Base-by-base conservation (phyloP, 2,329 filamentous ascomycete genomes). In the Zymoseptoria ardabiliae region DNA sequence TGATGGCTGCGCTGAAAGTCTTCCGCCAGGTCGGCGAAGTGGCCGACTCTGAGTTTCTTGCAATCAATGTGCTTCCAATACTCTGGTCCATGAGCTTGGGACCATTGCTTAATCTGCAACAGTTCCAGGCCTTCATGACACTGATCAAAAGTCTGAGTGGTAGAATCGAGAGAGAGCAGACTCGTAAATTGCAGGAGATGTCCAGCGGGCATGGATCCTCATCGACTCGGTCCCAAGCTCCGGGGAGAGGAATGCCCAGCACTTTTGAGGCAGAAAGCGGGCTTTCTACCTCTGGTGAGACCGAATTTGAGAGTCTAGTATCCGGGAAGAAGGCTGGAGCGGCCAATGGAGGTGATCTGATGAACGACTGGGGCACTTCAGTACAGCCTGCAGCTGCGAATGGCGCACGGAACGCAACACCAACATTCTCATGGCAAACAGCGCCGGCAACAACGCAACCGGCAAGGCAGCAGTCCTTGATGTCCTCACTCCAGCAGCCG, bases 81-180 rank as follows among this genome's bases (percentile, higher is more conserved):
- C 78, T 99, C 1, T 99, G 94, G 94, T 84, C 77, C 65, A 97
- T 97, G 84, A 91, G 88, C 69, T 79, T 99, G 3, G 94, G 94
- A 0, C 94, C 94, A 0, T 77, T 99, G 28, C 83, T 99, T 4
- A 88, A 96, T 68, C 80, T 97, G 7, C 82, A 87, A 61, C 93
- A 81, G 72, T 99, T 99, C 71, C 88, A 91, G 71, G 79, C 83
- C 0, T 97, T 95, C 73, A 97, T 97, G 91, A 79, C 85, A 4
- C 80, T 96, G 52, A 95, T 97, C 74, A 95, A 90, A 72, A 82
- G 77, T 0, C 77, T 97, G 4, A 95, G 91, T 0, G 77, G 81
- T 19, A 85, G 86, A 58, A 89, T 99, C 35, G 93, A 99, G 72
- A 84, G 88, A 19, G 94, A 97, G 71, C 94, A 97, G 69, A 88